Evolutionary conservation across 768 basidiomycete genomes (phyloP).

Genomic region (Gyrodon lividus): DNA sequence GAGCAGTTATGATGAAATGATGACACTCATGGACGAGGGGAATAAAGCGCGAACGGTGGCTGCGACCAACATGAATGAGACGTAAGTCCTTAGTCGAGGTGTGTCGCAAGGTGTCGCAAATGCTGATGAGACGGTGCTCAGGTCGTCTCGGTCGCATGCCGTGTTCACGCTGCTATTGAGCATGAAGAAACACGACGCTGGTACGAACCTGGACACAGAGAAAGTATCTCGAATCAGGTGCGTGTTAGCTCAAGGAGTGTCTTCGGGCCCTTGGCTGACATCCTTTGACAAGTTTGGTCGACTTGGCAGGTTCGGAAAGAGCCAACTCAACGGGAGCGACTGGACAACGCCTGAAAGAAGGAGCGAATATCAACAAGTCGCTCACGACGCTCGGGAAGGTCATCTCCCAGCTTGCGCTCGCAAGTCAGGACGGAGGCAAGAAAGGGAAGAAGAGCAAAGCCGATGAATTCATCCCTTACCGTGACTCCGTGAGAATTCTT

Average conservation of each 20-base stretch:
- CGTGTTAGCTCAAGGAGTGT: slow-evolving; percentile 16
- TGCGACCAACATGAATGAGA: slow-evolving; percentile 99
- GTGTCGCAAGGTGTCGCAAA: background rate
- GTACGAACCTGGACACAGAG: slow-evolving; percentile 89
- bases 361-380: slow-evolving; percentile 98
- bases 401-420: slow-evolving; percentile 82
- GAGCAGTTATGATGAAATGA: slow-evolving; percentile 92
- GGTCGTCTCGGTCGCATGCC: slow-evolving; percentile 95
- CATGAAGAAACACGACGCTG: slow-evolving; percentile 84
- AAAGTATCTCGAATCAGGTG: slow-evolving; percentile 98
- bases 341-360: slow-evolving; percentile 93
- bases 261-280: slow-evolving; percentile 8
- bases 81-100: slow-evolving; percentile 48
- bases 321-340: slow-evolving; percentile 98
- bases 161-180: slow-evolving; percentile 95
- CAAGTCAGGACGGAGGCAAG: slow-evolving; percentile 57
- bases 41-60: slow-evolving; percentile 99
- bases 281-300: slow-evolving; percentile 66
- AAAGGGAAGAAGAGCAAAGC: slow-evolving; percentile 88
- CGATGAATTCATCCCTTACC: slow-evolving; percentile 94
- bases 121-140: slow-evolving; percentile 30
- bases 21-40: slow-evolving; percentile 99
- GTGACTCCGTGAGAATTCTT: slow-evolving; percentile 78
- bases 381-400: slow-evolving; percentile 98
- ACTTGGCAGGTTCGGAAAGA: slow-evolving; percentile 94